Evolutionary conservation across 169 alveolate genomes (phyloP).

Genomic region (Eimeria tenella): DNA sequence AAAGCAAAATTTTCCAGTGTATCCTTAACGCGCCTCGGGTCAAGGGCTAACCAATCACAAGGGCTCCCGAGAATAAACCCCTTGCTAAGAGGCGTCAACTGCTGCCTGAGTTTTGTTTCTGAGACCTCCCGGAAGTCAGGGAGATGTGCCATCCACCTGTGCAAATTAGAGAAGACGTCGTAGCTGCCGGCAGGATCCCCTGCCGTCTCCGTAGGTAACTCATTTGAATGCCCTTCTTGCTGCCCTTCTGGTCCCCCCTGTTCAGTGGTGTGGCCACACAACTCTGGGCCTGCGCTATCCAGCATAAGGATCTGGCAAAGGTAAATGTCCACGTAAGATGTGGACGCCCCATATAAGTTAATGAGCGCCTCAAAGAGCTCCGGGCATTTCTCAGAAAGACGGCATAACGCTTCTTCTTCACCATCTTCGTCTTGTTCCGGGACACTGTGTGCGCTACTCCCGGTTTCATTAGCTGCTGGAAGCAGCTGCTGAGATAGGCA

Average conservation of each 20-base stretch:
- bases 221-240: background rate
- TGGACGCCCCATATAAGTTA: slow-evolving; percentile 46
- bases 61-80: slow-evolving; percentile 19
- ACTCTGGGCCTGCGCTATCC: slow-evolving; percentile 22
- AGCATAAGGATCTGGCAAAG: slow-evolving; percentile 33
- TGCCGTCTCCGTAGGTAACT: background rate
- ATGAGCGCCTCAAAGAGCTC: slow-evolving; percentile 47
- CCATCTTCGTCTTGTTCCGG: background rate
- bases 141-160: slow-evolving; percentile 46
- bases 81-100: background rate
- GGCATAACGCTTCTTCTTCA: background rate
- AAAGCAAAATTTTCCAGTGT: slow-evolving; percentile 53
- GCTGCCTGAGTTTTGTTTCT: background rate
- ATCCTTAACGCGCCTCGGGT: slow-evolving; percentile 60
- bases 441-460: background rate
- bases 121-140: slow-evolving; percentile 54
- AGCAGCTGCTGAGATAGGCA: slow-evolving; percentile 43
- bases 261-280: background rate
- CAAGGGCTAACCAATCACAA: slow-evolving; percentile 66
- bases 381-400: slow-evolving; percentile 56
- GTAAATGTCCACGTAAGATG: slow-evolving; percentile 45
- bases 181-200: slow-evolving; percentile 15
- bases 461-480: slow-evolving; percentile 28
- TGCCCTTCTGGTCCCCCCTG: background rate
- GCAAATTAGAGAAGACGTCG: slow-evolving; percentile 11